These are phyloP conservation scores for Colletotrichum godetiae DNA, from an alignment of 2,329 filamentous ascomycete species.

Conservation along the genomic window DNA sequence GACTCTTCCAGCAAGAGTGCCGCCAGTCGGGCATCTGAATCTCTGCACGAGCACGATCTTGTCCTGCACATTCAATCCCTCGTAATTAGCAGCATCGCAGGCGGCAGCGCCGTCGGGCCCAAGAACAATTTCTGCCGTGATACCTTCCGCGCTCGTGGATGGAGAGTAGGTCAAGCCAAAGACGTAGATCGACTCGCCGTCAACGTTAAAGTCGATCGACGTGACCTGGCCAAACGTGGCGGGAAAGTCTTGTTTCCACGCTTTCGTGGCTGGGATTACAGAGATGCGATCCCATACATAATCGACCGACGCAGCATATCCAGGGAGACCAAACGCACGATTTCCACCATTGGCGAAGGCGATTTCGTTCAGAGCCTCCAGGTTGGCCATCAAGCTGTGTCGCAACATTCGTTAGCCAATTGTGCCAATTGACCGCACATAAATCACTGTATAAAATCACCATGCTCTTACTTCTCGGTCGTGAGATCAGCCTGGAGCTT, in stretches of 20 bases:
- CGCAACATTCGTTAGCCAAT: constrained; percentile 7
- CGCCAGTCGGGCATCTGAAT: constrained; percentile 44
- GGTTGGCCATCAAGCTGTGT: constrained; percentile 56
- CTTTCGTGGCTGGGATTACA: constrained; percentile 41
- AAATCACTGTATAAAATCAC: neutral
- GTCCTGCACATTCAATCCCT: constrained; percentile 40
- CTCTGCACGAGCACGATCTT: constrained; percentile 49
- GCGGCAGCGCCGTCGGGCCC: constrained; percentile 42
- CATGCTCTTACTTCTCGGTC: constrained; percentile 29
- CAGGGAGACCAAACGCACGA: constrained; percentile 45
- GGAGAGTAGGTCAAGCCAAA: constrained; percentile 57
- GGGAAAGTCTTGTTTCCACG: constrained; percentile 58
- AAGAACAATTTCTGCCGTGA: constrained; percentile 47
- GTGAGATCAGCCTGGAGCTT: constrained; percentile 33
- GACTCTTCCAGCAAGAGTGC: constrained; percentile 46
- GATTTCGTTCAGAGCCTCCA: constrained; percentile 58
- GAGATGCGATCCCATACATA: constrained; percentile 43
- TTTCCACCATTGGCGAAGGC: constrained; percentile 59
- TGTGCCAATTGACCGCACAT: neutral
- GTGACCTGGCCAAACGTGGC: constrained; percentile 42
- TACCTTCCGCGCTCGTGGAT: constrained; percentile 56
- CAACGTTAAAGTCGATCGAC: constrained; percentile 37
- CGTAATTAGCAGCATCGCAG: constrained; percentile 43
- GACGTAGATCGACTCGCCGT: constrained; percentile 41
- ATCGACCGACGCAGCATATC: constrained; percentile 49